These are phyloP conservation scores for Botrytis fragariae DNA, from an alignment of 2,329 filamentous ascomycete species.

Conservation along the genomic window DNA sequence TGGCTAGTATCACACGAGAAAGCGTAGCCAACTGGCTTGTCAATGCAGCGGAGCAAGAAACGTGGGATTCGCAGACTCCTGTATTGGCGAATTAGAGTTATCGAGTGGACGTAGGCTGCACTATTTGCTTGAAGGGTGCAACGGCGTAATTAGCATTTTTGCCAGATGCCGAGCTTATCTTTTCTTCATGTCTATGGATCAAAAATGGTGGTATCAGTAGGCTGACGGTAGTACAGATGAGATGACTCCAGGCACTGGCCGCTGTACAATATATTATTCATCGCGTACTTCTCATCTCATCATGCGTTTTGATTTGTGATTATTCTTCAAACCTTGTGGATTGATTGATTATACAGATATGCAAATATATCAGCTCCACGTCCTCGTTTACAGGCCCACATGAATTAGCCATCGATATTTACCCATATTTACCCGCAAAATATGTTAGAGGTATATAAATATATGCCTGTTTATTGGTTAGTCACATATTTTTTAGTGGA, in stretches of 20 bases:
- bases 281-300: neutral
- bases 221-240: neutral
- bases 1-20: slow-evolving; percentile 25
- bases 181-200: neutral
- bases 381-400: neutral
- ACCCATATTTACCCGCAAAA: neutral
- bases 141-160: neutral
- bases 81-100: slow-evolving; percentile 5
- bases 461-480: neutral
- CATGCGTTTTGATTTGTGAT: neutral
- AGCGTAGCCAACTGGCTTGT: slow-evolving; percentile 50
- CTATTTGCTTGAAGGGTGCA: neutral
- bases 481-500: neutral
- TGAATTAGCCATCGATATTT: neutral
- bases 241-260: neutral
- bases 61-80: slow-evolving; percentile 11
- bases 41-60: slow-evolving; percentile 42
- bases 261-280: neutral
- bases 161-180: neutral
- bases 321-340: neutral
- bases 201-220: neutral
- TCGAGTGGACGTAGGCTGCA: neutral
- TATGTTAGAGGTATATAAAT: neutral
- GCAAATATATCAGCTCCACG: neutral
- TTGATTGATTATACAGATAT: neutral